Evolutionary conservation across 805 yeast species (phyloP).

Genomic region (Sugiyamaella lignohabitans): DNA sequence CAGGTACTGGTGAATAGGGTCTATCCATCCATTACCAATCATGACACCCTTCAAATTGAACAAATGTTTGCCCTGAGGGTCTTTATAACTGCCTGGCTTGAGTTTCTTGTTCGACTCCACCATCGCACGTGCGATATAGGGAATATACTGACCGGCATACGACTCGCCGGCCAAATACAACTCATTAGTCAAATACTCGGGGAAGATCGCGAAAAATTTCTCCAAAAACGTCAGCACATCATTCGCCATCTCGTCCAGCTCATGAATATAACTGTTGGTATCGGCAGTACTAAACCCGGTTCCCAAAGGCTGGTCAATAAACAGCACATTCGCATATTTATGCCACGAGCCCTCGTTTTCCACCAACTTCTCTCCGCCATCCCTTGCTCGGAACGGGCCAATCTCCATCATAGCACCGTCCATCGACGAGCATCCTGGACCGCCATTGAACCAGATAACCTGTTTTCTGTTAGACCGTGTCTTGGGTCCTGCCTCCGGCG

Average conservation of each 20-base stretch:
- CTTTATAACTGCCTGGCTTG: conserved; percentile 5
- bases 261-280: conserved; percentile 35
- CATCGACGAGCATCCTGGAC: conserved; percentile 98
- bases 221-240: conserved; percentile 62
- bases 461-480: conserved; percentile 27
- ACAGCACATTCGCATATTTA: conserved; percentile 67
- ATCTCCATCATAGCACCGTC: conserved; percentile 92
- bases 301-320: conserved; percentile 92
- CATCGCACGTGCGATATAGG: conserved; percentile 69
- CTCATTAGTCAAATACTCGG: conserved; percentile 58
- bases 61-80: conserved; percentile 1
- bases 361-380: conserved; percentile 37
- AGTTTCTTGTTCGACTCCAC: conserved; percentile 39
- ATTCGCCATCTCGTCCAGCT: conserved; percentile 43
- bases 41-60: conserved; percentile 57
- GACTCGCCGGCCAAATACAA: conserved; percentile 88
- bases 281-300: conserved; percentile 77
- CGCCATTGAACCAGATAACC: conserved; percentile 91
- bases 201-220: conserved; percentile 63
- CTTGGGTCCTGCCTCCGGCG: neutral
- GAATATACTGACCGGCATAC: conserved; percentile 95
- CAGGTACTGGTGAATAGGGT: conserved; percentile 77
- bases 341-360: conserved; percentile 79
- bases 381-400: conserved; percentile 73
- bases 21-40: conserved; percentile 93